phyloP scores from a whole-genome alignment of 2,329 filamentous ascomycete species.

The Alternaria conjuncta region DNA sequence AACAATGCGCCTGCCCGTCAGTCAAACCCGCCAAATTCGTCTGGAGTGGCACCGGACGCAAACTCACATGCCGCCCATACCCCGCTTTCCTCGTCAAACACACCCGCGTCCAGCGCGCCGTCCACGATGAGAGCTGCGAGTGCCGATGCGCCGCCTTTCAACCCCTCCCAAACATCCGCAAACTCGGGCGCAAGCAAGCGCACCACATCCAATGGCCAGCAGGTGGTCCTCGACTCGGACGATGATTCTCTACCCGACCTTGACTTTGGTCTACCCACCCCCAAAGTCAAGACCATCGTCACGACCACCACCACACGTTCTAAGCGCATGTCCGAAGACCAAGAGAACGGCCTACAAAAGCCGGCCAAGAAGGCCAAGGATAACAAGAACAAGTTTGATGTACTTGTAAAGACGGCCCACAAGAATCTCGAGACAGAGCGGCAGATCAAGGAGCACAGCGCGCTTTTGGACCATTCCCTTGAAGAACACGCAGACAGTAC shows the following conservation, averaged over 20 bases:
- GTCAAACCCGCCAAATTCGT: neutral
- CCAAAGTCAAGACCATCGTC: constrained; percentile 16
- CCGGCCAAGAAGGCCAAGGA: constrained; percentile 24
- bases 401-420: constrained; percentile 32
- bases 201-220: constrained; percentile 60
- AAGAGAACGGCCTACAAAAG: constrained; percentile 28
- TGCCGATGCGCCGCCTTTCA: constrained; percentile 17
- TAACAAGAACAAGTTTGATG: constrained; percentile 26
- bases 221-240: constrained; percentile 70
- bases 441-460: constrained; percentile 34
- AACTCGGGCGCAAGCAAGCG: constrained; percentile 52
- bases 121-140: neutral
- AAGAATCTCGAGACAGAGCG: constrained; percentile 33
- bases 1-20: neutral
- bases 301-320: constrained; percentile 10
- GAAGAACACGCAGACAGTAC: constrained; percentile 13
- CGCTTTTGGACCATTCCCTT: constrained; percentile 30
- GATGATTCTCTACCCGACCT: constrained; percentile 60
- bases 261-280: constrained; percentile 43
- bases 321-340: constrained; percentile 14
- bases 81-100: neutral
- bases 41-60: neutral
- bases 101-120: constrained; percentile 9
- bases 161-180: constrained; percentile 34
- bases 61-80: neutral